Conservation (phyloP, 2,329 filamentous ascomycete species). For the Cryphonectria parasitica region DNA sequence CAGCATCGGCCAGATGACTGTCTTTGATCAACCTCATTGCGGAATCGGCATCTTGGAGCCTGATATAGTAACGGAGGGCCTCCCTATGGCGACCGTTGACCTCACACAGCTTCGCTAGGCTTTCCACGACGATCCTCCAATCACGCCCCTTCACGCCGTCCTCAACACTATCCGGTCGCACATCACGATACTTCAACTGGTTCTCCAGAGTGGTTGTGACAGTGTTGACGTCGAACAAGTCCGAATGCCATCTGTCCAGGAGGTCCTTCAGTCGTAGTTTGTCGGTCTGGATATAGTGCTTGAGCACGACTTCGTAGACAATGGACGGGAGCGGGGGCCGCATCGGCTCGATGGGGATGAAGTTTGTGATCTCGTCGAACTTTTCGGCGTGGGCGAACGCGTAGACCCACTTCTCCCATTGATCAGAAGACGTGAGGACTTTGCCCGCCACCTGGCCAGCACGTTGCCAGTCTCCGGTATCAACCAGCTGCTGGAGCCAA, state of each 20-base stretch:
- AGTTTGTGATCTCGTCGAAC: constrained; percentile 86
- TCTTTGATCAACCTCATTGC: constrained; percentile 86
- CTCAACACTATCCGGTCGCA: constrained; percentile 76
- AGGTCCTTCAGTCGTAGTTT: constrained; percentile 76
- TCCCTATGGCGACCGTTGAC: constrained; percentile 80
- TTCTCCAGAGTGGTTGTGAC: constrained; percentile 81
- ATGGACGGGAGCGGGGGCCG: constrained; percentile 77
- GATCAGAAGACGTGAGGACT: constrained; percentile 75
- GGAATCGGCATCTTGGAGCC: constrained; percentile 86
- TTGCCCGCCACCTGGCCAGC: constrained; percentile 83
- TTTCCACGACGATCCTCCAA: constrained; percentile 88
- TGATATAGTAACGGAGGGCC: constrained; percentile 86
- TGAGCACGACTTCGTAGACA: constrained; percentile 87
- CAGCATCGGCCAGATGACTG: constrained; percentile 85
- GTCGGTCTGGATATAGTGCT: constrained; percentile 83
- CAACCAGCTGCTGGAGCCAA: constrained; percentile 87
- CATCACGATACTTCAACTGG: constrained; percentile 76
- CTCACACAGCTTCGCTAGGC: constrained; percentile 82
- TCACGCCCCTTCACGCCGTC: constrained; percentile 74
- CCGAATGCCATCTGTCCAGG: constrained; percentile 80
- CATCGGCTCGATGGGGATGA: constrained; percentile 78
- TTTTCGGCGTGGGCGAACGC: constrained; percentile 83
- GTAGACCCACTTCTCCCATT: constrained; percentile 97
- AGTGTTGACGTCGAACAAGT: constrained; percentile 78
- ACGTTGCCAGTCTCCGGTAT: constrained; percentile 71